Percentiles rank a stretch among this genome's conserved stretches.
phyloP scores from a whole-genome alignment of 1,284 basidiomycete species.

The Hypsizygus ulmarius region DNA sequence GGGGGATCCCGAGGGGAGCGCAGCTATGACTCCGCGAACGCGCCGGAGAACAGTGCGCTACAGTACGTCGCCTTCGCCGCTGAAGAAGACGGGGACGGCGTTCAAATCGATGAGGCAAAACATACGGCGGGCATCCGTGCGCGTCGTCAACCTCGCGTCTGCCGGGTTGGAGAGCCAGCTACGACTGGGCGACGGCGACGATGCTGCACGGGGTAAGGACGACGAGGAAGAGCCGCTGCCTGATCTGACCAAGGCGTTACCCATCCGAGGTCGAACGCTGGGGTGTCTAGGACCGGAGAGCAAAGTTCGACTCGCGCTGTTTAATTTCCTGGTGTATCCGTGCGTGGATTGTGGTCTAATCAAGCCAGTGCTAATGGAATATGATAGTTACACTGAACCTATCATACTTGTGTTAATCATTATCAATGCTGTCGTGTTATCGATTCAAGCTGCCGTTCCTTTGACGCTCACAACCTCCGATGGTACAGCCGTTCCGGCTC shows the following conservation, averaged over 20 bases:
- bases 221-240: constrained; percentile 34
- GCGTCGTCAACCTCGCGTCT: constrained; percentile 81
- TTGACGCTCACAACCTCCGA: constrained; percentile 46
- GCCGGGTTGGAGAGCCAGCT: constrained; percentile 59
- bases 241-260: constrained; percentile 45
- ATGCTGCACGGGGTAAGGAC: constrained; percentile 20
- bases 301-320: constrained; percentile 59
- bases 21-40: constrained; percentile 37
- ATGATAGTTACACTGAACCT: constrained; percentile 83
- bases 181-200: constrained; percentile 49
- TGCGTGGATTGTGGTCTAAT: constrained; percentile 33
- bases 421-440: constrained; percentile 79
- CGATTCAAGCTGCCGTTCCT: constrained; percentile 71
- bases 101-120: constrained; percentile 58
- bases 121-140: constrained; percentile 69
- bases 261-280: constrained; percentile 79
- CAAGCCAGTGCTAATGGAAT: background rate
- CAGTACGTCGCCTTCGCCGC: constrained; percentile 48
- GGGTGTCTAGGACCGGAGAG: constrained; percentile 75
- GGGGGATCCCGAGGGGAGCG: constrained; percentile 40
- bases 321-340: constrained; percentile 68
- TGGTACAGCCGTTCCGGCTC: constrained; percentile 43
- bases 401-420: constrained; percentile 83
- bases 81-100: constrained; percentile 56
- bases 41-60: constrained; percentile 50